A percentile compares a stretch with the other conserved stretches of the same genome.
Evolutionary conservation across 257 asterid genomes (phyloP).

Genomic region (Plectranthus barbatus): DNA sequence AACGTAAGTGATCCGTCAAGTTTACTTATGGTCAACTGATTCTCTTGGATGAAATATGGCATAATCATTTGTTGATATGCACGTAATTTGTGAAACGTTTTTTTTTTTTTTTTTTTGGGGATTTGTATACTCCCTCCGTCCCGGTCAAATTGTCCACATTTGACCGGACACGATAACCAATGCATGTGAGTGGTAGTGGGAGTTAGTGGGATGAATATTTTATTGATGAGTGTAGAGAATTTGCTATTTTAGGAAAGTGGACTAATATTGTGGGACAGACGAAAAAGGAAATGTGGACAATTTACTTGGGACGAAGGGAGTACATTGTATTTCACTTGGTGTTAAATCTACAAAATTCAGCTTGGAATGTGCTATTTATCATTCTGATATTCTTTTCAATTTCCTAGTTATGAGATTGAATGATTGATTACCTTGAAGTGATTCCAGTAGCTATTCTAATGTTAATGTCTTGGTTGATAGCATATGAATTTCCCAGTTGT

Average conservation of each 20-base stretch:
- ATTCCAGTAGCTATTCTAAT: not conserved
- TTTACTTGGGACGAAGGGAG: too few species aligned
- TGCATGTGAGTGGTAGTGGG: too few species aligned
- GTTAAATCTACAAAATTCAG: not conserved
- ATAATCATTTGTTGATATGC: not conserved
- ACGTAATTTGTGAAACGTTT: not conserved
- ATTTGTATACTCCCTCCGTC: too few species aligned
- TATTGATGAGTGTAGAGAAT: too few species aligned
- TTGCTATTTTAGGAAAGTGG: too few species aligned
- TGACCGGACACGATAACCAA: too few species aligned
- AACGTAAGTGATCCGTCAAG: not conserved
- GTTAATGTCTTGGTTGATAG: not conserved
- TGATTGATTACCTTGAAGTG: too few species aligned
- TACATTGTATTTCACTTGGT: not conserved
- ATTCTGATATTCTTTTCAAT: not conserved
- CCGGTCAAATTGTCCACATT: too few species aligned
- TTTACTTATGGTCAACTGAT: not conserved
- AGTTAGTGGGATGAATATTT: too few species aligned
- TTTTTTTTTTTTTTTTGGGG: too few species aligned
- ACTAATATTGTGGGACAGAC: too few species aligned
- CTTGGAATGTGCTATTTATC: not conserved
- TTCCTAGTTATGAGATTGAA: not conserved
- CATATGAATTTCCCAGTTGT: not conserved
- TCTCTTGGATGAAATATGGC: not conserved
- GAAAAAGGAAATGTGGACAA: too few species aligned